Evolutionary conservation across 1,284 basidiomycete genomes (phyloP), one percentile per base, ranked within the genome.

Genomic region (Lignosus rhinocerotis): DNA sequence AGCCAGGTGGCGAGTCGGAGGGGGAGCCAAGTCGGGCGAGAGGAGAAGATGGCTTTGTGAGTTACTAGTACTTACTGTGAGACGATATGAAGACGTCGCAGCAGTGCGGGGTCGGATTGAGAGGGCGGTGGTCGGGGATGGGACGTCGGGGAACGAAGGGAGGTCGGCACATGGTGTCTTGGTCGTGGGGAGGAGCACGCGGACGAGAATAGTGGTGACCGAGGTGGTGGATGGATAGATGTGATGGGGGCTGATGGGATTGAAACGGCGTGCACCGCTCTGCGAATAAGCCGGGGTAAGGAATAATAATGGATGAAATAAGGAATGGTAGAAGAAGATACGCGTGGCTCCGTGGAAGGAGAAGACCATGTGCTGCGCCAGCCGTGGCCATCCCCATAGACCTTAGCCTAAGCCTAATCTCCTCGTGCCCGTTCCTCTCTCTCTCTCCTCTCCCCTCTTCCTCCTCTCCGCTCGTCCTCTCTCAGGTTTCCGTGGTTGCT

Each of bases 311-410:
- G 55, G 52, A 58, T 43, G 60, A 52, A 59, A 59, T 49, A 58
- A 61, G 59, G 55, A 46, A 46, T 60, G 55, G 55, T 51, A 55
- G 51, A 43, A 53, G 56, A 61, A 63, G 54, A 61, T 60, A 62
- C 65, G 65, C 66, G 66, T 66, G 66, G 65, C 61, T 61, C 56
- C 61, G 61, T 62, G 63, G 64, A 66, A 66, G 60, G 55, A 53
- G 54, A 55, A 56, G 60, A 62, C 63, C 66, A 68, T 68, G 66
- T 68, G 66, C 66, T 67, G 63, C 65, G 58, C 53, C 56, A 49
- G 44, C 50, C 56, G 49, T 58, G 57, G 50, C 59, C 55, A 52
- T 62, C 60, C 62, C 59, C 55, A 58, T 56, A 59, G 53, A 52
- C 55, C 51, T 51, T 59, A 61, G 55, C 58, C 62, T 56, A 60